Evolutionary conservation across 306 rosid genomes (phyloP), one percentile per base, ranked within the genome.

Genomic region (Rosa lucieae): DNA sequence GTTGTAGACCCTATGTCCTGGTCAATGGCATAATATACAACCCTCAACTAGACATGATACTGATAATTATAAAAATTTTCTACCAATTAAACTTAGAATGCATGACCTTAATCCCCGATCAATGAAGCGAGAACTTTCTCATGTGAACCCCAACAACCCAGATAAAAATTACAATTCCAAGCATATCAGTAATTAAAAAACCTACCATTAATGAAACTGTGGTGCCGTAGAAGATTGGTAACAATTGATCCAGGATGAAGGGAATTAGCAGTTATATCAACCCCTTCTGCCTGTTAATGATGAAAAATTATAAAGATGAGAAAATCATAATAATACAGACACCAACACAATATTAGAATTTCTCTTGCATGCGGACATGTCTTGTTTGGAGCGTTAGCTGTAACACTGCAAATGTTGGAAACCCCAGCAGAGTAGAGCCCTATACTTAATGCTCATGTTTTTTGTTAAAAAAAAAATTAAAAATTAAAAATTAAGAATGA

Each of bases 1-100:
- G 83, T 84, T 78, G 97, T 91, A 76, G 59, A 2, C 79, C 82
- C 88, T 74, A 91, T 58, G 67, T 37, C 49, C 72, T 40, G 12
- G 72, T 39, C 72, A 67, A 18, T 40, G 29, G 72, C 72, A 39
- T 42, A 42, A 67, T 4, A 32, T 37, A 40, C 49, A 39, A 39
- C 13, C 10, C 76, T 85, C 81, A 3, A 67, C 72, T 39, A 18
- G 13, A 40, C 40, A 67, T 18, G 20, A 39, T 6, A 39, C 70
- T 15, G 39, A 21, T 37, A 66, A 66, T 18, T n/a, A 21, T 9
- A 14, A 66, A 7, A 37, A 23, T 10, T 6, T 66, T 17, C 23
- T 67, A 67, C 47, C 18, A 10, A 43, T 2, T 11, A 63, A 72
- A 49, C 46, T 49, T 26, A 72, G 29, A 23, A 20, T 37, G 13